A percentile compares a stretch with the other conserved stretches of the same genome.
These are phyloP conservation scores for Cladosporium oxysporum DNA, from an alignment of 2,329 filamentous ascomycete species.

Conservation along the genomic window DNA sequence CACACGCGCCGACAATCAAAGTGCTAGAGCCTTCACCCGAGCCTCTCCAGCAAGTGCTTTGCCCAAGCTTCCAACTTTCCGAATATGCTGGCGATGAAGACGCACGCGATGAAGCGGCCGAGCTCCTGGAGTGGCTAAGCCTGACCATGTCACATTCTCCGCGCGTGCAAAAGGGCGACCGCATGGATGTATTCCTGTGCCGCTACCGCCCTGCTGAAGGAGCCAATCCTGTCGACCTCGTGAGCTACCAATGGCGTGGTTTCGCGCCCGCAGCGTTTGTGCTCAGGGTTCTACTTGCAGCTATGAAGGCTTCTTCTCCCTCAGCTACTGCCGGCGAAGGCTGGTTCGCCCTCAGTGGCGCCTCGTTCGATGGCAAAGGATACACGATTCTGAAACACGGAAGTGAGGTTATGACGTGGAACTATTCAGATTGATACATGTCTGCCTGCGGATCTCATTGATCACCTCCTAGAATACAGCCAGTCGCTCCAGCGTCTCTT, in stretches of 20 bases:
- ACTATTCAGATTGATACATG: conserved; percentile 34
- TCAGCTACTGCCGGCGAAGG: conserved; percentile 21
- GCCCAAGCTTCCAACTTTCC: conserved; percentile 33
- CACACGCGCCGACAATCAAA: conserved; percentile 38
- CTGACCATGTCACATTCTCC: conserved; percentile 67
- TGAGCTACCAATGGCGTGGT: conserved; percentile 45
- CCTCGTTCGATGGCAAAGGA: conserved; percentile 33
- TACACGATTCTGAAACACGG: conserved; percentile 35
- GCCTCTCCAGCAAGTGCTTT: conserved; percentile 30
- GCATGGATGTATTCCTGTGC: conserved; percentile 68
- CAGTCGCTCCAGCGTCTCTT: conserved; percentile 41
- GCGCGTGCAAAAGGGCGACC: conserved; percentile 59
- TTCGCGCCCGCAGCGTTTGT: conserved; percentile 43
- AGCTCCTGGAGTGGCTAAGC: conserved; percentile 74
- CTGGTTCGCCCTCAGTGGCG: conserved; percentile 37
- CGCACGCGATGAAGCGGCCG: conserved; percentile 64
- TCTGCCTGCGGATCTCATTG: not conserved
- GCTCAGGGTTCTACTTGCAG: conserved; percentile 31
- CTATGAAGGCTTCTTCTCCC: conserved; percentile 27
- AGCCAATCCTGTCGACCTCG: conserved; percentile 30
- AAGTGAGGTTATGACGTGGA: conserved; percentile 35
- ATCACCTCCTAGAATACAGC: conserved; percentile 7
- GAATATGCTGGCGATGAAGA: conserved; percentile 38
- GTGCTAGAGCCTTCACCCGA: conserved; percentile 31
- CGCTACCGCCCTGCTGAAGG: conserved; percentile 59